Evolutionary conservation across 176 grass and related monocot genomes (phyloP).

Genomic region (Aegilops longissima): DNA sequence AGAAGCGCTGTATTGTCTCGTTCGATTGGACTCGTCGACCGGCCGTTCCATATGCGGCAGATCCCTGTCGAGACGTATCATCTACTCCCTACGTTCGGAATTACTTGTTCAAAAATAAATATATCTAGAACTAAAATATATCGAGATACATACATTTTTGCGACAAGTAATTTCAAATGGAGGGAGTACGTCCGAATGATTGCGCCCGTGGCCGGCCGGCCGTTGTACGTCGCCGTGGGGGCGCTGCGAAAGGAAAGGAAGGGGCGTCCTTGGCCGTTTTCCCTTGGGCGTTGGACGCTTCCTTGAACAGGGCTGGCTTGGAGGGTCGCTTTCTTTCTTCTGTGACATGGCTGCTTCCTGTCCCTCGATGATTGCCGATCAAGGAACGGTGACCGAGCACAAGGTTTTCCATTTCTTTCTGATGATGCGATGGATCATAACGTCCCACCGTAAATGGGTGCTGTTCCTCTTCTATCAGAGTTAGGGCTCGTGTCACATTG

Average conservation of each 20-base stretch:
- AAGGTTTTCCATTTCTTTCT: neutral
- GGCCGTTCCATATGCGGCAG: neutral
- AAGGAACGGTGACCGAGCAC: neutral
- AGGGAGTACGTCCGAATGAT: neutral
- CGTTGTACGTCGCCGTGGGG: neutral
- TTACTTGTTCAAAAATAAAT: too few species aligned
- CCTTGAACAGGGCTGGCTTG: neutral
- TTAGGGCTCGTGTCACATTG: neutral
- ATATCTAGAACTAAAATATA: too few species aligned
- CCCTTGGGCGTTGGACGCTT: neutral
- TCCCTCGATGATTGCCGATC: neutral
- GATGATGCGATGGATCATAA: neutral
- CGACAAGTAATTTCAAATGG: too few species aligned
- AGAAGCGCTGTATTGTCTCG: slow-evolving; percentile 15
- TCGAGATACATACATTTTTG: too few species aligned
- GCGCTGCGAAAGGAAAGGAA: neutral
- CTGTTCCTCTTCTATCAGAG: neutral
- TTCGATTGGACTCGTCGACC: slow-evolving; percentile 38
- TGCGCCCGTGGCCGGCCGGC: neutral
- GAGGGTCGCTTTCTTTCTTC: too few species aligned
- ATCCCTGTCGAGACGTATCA: neutral
- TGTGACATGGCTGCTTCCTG: neutral
- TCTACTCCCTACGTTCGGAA: too few species aligned
- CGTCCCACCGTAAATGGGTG: neutral
- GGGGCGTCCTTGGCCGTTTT: neutral